Base-by-base conservation (phyloP, 129 eudicot species). In the Apium graveolens region DNA sequence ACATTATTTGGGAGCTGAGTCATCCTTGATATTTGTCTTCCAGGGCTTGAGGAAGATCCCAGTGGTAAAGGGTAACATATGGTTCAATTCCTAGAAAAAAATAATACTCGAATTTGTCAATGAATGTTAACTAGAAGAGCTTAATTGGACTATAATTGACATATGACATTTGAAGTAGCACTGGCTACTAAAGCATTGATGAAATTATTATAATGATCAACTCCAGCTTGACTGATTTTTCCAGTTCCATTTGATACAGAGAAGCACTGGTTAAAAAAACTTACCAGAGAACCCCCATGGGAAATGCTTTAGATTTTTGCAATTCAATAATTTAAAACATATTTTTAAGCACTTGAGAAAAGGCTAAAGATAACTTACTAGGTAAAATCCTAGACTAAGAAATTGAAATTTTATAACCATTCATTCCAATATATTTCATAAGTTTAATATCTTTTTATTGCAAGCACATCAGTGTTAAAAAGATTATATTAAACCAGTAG, bases 321-420 rank as follows among this genome's bases (percentile, higher is more conserved):
- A n/a, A n/a, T n/a, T n/a, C n/a, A n/a, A n/a, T n/a, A n/a, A n/a
- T n/a, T n/a, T n/a, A n/a, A n/a, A n/a, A n/a, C n/a, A n/a, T n/a
- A n/a, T n/a, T n/a, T n/a, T n/a, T n/a, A n/a, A n/a, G n/a, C n/a
- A n/a, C n/a, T n/a, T n/a, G n/a, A n/a, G n/a, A n/a, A n/a, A n/a
- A n/a, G n/a, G n/a, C 24, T 49, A 39, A 49, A 43, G 34, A 60
- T 12, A 65, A 26, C 87, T 95, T 87, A 96, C 99, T 89, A 20
- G 99, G 97, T 70, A 78, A 92, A 74, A 96, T 89, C 65, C 99
- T 89, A 55, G 99, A 79, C 99, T 97, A 96, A 76, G 99, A 84
- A 45, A 96, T 90, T 11, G 99, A 92, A 63, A 96, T 90, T 83
- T 83, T n/a, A 82, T 96, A 96, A 14, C 97, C 99, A 86, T 96